Evolutionary conservation across 2,329 filamentous ascomycete species (phyloP), one percentile per base, ranked within the genome.

Genomic region (Aspergillus sp.): DNA sequence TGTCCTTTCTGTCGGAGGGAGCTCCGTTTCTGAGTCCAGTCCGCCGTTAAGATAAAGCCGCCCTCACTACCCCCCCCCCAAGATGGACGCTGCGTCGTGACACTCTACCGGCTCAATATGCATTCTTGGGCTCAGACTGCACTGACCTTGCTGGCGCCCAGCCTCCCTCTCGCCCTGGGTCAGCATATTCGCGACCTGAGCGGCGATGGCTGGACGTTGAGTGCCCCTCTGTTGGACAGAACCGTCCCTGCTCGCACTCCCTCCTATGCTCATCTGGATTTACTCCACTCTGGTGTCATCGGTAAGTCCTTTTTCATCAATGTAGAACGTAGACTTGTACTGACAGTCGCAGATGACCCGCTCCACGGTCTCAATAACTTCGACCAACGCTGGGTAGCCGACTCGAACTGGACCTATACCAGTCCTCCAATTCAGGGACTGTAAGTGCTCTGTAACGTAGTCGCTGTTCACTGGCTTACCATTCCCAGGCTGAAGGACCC

Each of bases 401-500:
- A 63, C 44, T 57, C 58, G 10, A 74, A 78, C 45, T 80, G 75
- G 75, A 79, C 72, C 1, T 80, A 78, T 45, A 69, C 64, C 1
- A 68, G 66, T n/a, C 56, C 52, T 5, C 55, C 57, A 0, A 53
- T 78, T 2, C 26, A 51, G 6, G 59, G 53, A 13, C 43, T 74
- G 54, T 66, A 42, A 35, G 58, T 51, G 2, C 15, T 13, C 7
- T 19, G 11, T n/a, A 1, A 24, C 8, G 37, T 31, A 27, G n/a
- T 30, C 17, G 2, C 13, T 24, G 5, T 7, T 3, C n/a, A 7
- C 3, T 19, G 26, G 13, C 8, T 14, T 37, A 15, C 47, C 29
- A 25, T 5, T 19, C 8, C 8, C 26, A 53, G 56, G 10, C 41
- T 37, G 4, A 50, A 42, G 3, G 55, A 63, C 20, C 50, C 49